A percentile compares a stretch with the other conserved stretches of the same genome.
Evolutionary conservation across 2,329 filamentous ascomycete genomes (phyloP).

Genomic region (Rhexocercosporidium sp.): DNA sequence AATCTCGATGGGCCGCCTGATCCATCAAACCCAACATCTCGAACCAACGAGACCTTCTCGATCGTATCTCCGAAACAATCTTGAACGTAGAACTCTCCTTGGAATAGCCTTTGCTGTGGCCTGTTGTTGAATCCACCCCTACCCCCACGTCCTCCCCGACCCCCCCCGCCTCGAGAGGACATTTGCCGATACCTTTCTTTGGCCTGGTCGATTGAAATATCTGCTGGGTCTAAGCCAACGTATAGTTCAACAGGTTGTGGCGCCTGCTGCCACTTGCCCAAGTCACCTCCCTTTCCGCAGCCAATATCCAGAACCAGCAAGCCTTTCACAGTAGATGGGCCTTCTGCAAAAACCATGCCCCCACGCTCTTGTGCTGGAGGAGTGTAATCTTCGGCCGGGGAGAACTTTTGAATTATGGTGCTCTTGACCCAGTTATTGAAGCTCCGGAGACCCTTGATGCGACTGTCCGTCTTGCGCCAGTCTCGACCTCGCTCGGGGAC

Average conservation of each 20-base stretch:
- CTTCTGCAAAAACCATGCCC: conserved; percentile 41
- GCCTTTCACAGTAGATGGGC: conserved; percentile 50
- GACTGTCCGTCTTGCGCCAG: conserved; percentile 92
- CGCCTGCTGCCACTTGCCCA: conserved; percentile 95
- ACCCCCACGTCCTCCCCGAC: conserved; percentile 57
- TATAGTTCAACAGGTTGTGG: conserved; percentile 92
- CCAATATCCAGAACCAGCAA: conserved; percentile 91
- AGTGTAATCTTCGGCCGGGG: conserved; percentile 75
- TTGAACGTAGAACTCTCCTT: conserved; percentile 86
- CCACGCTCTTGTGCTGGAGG: conserved; percentile 63
- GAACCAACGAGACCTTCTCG: conserved; percentile 79
- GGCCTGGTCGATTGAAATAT: conserved; percentile 90
- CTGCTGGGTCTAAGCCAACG: conserved; percentile 90
- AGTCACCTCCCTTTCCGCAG: conserved; percentile 94
- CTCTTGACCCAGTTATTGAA: conserved; percentile 99
- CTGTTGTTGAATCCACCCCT: conserved; percentile 54
- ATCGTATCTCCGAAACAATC: conserved; percentile 91
- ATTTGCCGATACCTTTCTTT: conserved; percentile 81
- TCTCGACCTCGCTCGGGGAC: conserved; percentile 92
- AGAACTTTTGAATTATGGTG: conserved; percentile 95
- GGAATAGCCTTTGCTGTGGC: conserved; percentile 67
- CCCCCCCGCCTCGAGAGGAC: conserved; percentile 60
- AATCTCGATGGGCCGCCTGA: conserved; percentile 72
- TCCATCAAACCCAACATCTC: conserved; percentile 80
- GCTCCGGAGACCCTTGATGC: conserved; percentile 90